Evolutionary conservation across 192 early-diverging fungal genomes (phyloP).

Genomic region (Coemansia sp.): DNA sequence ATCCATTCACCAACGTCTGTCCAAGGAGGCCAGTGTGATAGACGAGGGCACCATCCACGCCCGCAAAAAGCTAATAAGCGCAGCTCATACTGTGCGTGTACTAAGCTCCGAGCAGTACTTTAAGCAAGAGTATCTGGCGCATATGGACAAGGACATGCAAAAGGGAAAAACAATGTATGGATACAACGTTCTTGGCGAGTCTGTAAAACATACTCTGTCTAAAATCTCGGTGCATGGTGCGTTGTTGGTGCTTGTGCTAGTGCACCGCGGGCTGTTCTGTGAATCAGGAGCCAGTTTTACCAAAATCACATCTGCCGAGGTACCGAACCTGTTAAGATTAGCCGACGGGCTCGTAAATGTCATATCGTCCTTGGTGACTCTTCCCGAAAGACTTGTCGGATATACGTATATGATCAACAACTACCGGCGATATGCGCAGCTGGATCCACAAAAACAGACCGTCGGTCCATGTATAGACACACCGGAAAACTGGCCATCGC

Average conservation of each 20-base stretch:
- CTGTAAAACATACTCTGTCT: not conserved
- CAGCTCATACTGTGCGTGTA: not conserved
- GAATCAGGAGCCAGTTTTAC: not conserved
- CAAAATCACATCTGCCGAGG: constrained; percentile 7
- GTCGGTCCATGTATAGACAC: not conserved
- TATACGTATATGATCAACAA: constrained; percentile 76
- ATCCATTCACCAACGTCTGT: not conserved
- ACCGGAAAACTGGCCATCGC: constrained; percentile 38
- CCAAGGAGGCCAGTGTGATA: not conserved
- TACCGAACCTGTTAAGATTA: not conserved
- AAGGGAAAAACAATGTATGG: not conserved
- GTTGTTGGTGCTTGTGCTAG: not conserved
- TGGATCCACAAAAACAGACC: not conserved
- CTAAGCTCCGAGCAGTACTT: constrained; percentile 3
- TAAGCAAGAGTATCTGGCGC: not conserved
- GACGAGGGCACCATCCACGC: not conserved
- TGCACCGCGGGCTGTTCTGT: not conserved
- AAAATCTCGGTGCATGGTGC: not conserved
- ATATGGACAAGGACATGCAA: not conserved
- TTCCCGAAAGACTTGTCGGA: constrained; percentile 31
- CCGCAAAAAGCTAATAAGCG: not conserved
- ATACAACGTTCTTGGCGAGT: not conserved
- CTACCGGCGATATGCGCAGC: constrained; percentile 64
- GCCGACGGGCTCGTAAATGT: not conserved
- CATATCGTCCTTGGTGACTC: not conserved